A percentile compares a stretch with the other conserved stretches of the same genome.
Evolutionary conservation across 1,139 yeast genomes (phyloP).

Genomic region (Scheffersomyces illinoinensis): DNA sequence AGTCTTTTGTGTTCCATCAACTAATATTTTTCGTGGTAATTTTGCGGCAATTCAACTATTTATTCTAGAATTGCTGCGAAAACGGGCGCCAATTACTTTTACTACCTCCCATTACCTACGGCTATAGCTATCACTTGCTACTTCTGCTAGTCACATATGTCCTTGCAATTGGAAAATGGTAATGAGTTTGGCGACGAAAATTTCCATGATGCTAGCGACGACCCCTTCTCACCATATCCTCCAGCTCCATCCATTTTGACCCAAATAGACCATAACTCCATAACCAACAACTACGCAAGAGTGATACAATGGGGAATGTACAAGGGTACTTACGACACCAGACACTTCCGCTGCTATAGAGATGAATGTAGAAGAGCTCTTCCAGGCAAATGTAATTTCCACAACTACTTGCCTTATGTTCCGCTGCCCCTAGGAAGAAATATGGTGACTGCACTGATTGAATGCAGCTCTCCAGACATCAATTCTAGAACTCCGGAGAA

Average conservation of each 20-base stretch:
- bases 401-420: constrained; percentile 15
- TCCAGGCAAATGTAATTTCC: constrained; percentile 11
- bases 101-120: not conserved
- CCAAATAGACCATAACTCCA: not conserved
- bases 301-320: constrained; percentile 11
- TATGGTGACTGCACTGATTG: not conserved
- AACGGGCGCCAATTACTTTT: not conserved
- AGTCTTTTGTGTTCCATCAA: not conserved
- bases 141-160: not conserved
- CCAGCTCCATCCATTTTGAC: not conserved
- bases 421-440: constrained; percentile 8
- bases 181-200: not conserved
- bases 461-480: not conserved
- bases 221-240: not conserved
- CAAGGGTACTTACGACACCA: constrained; percentile 16
- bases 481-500: not conserved
- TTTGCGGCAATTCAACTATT: not conserved
- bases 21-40: not conserved
- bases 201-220: not conserved
- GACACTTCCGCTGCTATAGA: constrained; percentile 14
- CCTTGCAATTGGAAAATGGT: not conserved
- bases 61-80: not conserved
- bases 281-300: not conserved
- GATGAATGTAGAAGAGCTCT: constrained; percentile 5
- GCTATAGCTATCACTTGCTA: not conserved